A percentile compares a stretch with the other conserved stretches of the same genome.
phyloP scores from a whole-genome alignment of 2,329 filamentous ascomycete species.

The Trichoderma sp. region DNA sequence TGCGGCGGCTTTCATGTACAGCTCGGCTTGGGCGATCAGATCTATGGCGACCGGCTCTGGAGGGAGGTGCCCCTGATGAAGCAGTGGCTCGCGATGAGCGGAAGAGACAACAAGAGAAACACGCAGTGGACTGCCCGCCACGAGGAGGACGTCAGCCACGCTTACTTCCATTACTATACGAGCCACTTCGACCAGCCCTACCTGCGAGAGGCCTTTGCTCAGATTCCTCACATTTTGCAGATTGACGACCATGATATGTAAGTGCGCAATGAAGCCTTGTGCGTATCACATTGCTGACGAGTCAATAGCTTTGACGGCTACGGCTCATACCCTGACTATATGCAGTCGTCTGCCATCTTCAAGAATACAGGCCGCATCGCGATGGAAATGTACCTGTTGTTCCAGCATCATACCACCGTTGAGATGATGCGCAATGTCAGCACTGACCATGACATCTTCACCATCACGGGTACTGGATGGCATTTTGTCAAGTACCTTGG shows the following conservation, averaged over 20 bases:
- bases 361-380: conserved; percentile 96
- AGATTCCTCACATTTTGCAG: conserved; percentile 91
- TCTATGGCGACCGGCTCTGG: conserved; percentile 94
- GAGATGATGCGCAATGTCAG: conserved; percentile 89
- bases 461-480: conserved; percentile 95
- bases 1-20: conserved; percentile 96
- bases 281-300: background rate
- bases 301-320: conserved; percentile 86
- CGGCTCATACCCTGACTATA: conserved; percentile 95
- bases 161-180: conserved; percentile 98
- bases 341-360: conserved; percentile 97
- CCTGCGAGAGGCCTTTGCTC: conserved; percentile 90
- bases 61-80: conserved; percentile 91
- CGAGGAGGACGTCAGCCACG: conserved; percentile 92
- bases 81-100: conserved; percentile 92
- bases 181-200: conserved; percentile 98
- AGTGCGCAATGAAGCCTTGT: conserved; percentile 47
- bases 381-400: conserved; percentile 96
- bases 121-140: conserved; percentile 91
- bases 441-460: conserved; percentile 90
- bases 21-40: conserved; percentile 88
- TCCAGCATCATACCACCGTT: conserved; percentile 95
- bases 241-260: conserved; percentile 98
- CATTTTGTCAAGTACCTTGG: conserved; percentile 98
- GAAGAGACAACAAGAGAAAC: conserved; percentile 89